Percentiles rank a stretch among this genome's conserved stretches.
These are phyloP conservation scores for Alternaria sp. DNA, from an alignment of 2,329 filamentous ascomycete species.

Conservation along the genomic window DNA sequence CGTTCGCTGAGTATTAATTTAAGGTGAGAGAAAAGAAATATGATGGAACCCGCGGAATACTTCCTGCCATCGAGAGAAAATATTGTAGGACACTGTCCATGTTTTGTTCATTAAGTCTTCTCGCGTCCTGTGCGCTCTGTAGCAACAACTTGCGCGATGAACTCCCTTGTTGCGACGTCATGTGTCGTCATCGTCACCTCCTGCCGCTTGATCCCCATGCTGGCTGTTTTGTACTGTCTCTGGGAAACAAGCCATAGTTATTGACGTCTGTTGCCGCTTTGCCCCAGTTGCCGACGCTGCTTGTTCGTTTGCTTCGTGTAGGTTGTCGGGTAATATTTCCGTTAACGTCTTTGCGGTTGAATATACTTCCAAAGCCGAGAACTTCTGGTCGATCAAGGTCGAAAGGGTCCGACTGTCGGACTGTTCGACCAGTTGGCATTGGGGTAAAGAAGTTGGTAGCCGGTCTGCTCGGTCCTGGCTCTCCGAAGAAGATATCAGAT, in stretches of 20 bases:
- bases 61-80: conserved; percentile 40
- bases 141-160: conserved; percentile 4
- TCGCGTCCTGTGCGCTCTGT: conserved; percentile 12
- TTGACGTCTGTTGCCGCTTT: conserved; percentile 6
- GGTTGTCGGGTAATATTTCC: conserved; percentile 42
- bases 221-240: conserved; percentile 27
- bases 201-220: conserved; percentile 29
- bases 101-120: conserved; percentile 12
- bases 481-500: conserved; percentile 43
- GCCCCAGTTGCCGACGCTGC: conserved; percentile 45
- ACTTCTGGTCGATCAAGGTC: conserved; percentile 54
- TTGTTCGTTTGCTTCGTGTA: conserved; percentile 39
- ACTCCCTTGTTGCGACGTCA: conserved; percentile 2
- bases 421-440: conserved; percentile 32
- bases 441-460: conserved; percentile 39
- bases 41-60: conserved; percentile 46
- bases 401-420: conserved; percentile 53
- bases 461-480: conserved; percentile 48
- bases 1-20: not conserved
- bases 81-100: conserved; percentile 11
- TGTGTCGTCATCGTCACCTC: conserved; percentile 27
- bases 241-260: conserved; percentile 31
- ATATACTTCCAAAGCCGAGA: conserved; percentile 45
- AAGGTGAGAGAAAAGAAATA: not conserved
- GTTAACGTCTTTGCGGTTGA: conserved; percentile 38